Conservation (phyloP, 371 early-diverging fungal genomes). For the Mortierella sp. region DNA sequence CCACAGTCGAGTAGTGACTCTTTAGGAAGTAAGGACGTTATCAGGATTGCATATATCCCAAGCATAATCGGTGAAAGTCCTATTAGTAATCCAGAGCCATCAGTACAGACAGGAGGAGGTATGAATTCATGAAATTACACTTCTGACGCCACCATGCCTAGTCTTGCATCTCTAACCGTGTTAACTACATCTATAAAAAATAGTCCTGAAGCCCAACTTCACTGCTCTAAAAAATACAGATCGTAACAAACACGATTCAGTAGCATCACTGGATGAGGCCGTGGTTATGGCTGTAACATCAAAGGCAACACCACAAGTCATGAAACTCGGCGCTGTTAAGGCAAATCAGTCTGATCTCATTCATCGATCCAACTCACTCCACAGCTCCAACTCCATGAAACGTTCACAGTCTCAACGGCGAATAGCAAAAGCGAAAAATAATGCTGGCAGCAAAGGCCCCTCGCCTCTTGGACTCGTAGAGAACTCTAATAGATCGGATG, state of each 20-base stretch:
- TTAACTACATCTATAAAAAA: neutral
- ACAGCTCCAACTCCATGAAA: conserved; percentile 46
- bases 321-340: conserved; percentile 46
- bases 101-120: conserved; percentile 28
- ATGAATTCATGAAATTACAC: neutral
- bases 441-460: conserved; percentile 6
- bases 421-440: conserved; percentile 11
- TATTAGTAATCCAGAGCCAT: conserved; percentile 19
- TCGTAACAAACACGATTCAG: conserved; percentile 45
- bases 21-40: conserved; percentile 45
- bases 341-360: conserved; percentile 44
- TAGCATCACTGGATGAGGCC: conserved; percentile 49
- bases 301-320: conserved; percentile 53
- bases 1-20: conserved; percentile 23
- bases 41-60: conserved; percentile 53
- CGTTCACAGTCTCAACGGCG: conserved; percentile 44
- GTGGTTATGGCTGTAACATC: conserved; percentile 50
- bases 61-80: conserved; percentile 52
- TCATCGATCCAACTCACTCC: conserved; percentile 53
- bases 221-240: conserved; percentile 14
- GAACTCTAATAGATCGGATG: conserved; percentile 7
- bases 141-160: neutral
- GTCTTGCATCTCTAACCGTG: neutral
- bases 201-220: conserved; percentile 29
- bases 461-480: conserved; percentile 20